Base-by-base conservation (phyloP, 805 yeast genomes). In the Pichia thaimueangensis region DNA sequence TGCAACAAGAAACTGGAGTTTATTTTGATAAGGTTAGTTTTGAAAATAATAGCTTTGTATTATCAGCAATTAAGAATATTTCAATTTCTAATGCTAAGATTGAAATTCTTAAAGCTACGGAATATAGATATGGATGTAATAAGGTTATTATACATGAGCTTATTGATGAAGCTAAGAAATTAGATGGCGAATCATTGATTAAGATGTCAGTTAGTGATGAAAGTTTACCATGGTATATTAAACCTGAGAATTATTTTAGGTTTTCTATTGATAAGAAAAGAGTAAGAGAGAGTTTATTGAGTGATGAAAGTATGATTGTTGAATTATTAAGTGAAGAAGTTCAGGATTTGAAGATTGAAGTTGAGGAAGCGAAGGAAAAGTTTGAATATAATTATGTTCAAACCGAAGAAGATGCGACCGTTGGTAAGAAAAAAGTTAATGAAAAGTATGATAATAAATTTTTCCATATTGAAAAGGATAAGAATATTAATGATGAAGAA, bases 211-310 rank as follows among this genome's bases (percentile, higher is more conserved):
- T 37, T 4, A 30, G 28, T 24, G 63, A 59, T 45, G 35, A 50
- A 5, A 46, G 56, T 7, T 39, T 60, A 29, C 65, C 66, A 4
- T 62, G 65, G 65, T 60, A 58, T 50, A 45, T 51, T 11, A 31
- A 38, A 6, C 47, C 35, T 12, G 50, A 47, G 24, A 51, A 50
- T 4, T 48, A 58, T 21, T 56, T 47, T 32, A 47, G 62, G 29
- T 41, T 49, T 21, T 49, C 51, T 21, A 30, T 39, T 7, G 45
- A 52, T 3, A 48, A 42, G 12, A 33, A 39, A 19, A 47, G 62
- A 36, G 13, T 35, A 8, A 23, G 36, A 10, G 37, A 38, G 23
- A 37, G 46, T n/a, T 24, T 50, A 19, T 31, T 39, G 15, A 29
- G 40, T 15, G 43, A 30, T 30, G 45, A 45, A 7, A 8, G 23